Evolutionary conservation across 257 asterid species (phyloP), one percentile per base, ranked within the genome.

Genomic region (Ocimum tenuiflorum): DNA sequence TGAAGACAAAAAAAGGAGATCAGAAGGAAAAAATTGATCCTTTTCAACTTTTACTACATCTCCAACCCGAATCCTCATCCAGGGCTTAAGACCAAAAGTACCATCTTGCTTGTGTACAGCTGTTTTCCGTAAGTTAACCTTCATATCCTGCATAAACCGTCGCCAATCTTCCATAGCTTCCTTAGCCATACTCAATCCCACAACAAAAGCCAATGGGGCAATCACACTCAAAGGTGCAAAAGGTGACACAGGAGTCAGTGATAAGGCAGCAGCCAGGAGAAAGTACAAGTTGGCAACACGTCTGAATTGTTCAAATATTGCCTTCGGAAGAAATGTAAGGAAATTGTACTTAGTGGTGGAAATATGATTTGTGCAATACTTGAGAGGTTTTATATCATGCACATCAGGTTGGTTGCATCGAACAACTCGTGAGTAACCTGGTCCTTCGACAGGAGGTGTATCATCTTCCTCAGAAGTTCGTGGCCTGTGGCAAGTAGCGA

Each of bases 181-280:
- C 72, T 92, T 92, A n/a, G 94, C 95, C 98, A 92, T 92, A 65
- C 98, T 92, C 89, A 89, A 67, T 3, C 98, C 98, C 73, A 92
- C 96, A 51, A 92, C 98, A 78, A 92, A 85, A 18, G 76, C 87
- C 69, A 92, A 72, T 7, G 98, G 98, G 73, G 96, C 96, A 60
- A 89, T 83, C 97, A 89, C 88, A 70, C 98, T 92, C 59, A 83
- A 42, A 68, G 91, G 80, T 18, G 84, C 74, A 78, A 92, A 86
- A 0, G 98, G 98, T 24, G 98, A 67, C 36, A 92, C 83, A 0
- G 96, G 95, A 57, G 95, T 85, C 36, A 88, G 80, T 1, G 98
- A 92, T 62, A 92, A 77, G 67, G 79, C 80, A 13, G 98, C 96
- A 12, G 95, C 92, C 38, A 87, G 80, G 66, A 92, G 97, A 82